These are phyloP conservation scores for Agrocybe praecox DNA, from an alignment of 768 basidiomycete genomes.

Conservation along the genomic window DNA sequence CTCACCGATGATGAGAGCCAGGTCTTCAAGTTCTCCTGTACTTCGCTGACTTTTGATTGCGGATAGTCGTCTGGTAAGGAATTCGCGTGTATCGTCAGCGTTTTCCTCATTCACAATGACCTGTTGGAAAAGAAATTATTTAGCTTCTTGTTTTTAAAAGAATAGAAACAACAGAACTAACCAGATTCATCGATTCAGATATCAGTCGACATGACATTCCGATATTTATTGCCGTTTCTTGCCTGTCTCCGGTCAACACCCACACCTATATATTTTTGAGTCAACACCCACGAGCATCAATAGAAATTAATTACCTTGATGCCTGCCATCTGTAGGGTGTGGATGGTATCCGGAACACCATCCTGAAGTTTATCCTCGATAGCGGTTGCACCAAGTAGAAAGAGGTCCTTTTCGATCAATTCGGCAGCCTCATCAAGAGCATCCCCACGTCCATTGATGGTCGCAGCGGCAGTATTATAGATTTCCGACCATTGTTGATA, in stretches of 20 bases:
- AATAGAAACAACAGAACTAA: conserved; percentile 33
- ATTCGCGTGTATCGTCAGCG: conserved; percentile 78
- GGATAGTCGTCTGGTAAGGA: conserved; percentile 83
- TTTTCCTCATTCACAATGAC: conserved; percentile 94
- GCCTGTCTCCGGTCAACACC: conserved; percentile 97
- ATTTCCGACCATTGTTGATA: conserved; percentile 88
- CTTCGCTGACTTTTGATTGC: conserved; percentile 94
- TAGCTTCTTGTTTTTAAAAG: background rate
- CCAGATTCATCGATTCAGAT: conserved; percentile 98
- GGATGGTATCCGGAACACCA: conserved; percentile 97
- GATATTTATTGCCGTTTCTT: conserved; percentile 99
- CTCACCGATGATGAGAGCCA: conserved; percentile 92
- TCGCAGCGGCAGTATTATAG: conserved; percentile 91
- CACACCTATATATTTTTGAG: conserved; percentile 61
- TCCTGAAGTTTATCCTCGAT: conserved; percentile 99
- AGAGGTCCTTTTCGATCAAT: conserved; percentile 92
- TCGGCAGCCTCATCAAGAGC: conserved; percentile 95
- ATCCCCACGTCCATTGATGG: conserved; percentile 93
- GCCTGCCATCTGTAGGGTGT: conserved; percentile 96
- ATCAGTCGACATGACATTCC: conserved; percentile 97
- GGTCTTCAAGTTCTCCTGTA: conserved; percentile 90
- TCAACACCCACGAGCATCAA: conserved; percentile 1
- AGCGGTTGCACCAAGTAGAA: conserved; percentile 93
- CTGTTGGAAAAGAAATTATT: conserved; percentile 48
- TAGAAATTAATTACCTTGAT: conserved; percentile 68